phyloP scores from a whole-genome alignment of 1,284 basidiomycete species.

The Cutaneotrichosporon arboriforme region DNA sequence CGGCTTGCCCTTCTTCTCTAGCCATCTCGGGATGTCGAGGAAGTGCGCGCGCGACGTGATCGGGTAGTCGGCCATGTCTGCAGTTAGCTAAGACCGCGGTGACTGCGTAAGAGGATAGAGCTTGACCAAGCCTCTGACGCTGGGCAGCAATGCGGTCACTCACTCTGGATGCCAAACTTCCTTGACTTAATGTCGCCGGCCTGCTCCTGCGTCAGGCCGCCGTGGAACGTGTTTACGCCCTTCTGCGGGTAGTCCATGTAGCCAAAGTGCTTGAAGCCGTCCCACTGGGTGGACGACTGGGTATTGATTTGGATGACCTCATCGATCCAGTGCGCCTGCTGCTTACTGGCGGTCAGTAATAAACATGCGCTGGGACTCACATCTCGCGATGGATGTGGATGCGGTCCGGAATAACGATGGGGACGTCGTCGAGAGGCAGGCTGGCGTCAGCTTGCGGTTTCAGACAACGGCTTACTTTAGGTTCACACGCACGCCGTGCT shows the following conservation, averaged over 20 bases:
- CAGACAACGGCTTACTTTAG: slow-evolving; percentile 23
- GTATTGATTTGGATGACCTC: slow-evolving; percentile 45
- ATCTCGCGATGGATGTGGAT: slow-evolving; percentile 18
- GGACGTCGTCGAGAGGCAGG: slow-evolving; percentile 11
- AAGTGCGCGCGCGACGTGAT: slow-evolving; percentile 18
- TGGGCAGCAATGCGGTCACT: too few species aligned
- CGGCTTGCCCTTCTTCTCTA: slow-evolving; percentile 35
- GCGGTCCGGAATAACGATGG: slow-evolving; percentile 8
- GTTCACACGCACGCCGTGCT: slow-evolving; percentile 27
- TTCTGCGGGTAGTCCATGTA: slow-evolving; percentile 21
- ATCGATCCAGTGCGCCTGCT: slow-evolving; percentile 25
- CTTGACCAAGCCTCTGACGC: too few species aligned
- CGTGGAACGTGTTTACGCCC: slow-evolving; percentile 13
- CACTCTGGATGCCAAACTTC: slow-evolving; percentile 13
- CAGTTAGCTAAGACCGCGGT: background rate
- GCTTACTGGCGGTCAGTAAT: slow-evolving; percentile 7
- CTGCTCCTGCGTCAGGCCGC: slow-evolving; percentile 10
- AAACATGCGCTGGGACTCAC: slow-evolving; percentile 8
- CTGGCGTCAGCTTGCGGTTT: slow-evolving; percentile 4
- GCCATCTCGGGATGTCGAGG: slow-evolving; percentile 24
- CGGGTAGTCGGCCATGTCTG: slow-evolving; percentile 16
- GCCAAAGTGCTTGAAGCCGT: slow-evolving; percentile 44
- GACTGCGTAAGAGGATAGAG: background rate
- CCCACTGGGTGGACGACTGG: slow-evolving; percentile 48
- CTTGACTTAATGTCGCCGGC: slow-evolving; percentile 3